A percentile compares a stretch with the other conserved stretches of the same genome.
phyloP scores from a whole-genome alignment of 2,329 filamentous ascomycete genomes.

The Colletotrichum sp. region DNA sequence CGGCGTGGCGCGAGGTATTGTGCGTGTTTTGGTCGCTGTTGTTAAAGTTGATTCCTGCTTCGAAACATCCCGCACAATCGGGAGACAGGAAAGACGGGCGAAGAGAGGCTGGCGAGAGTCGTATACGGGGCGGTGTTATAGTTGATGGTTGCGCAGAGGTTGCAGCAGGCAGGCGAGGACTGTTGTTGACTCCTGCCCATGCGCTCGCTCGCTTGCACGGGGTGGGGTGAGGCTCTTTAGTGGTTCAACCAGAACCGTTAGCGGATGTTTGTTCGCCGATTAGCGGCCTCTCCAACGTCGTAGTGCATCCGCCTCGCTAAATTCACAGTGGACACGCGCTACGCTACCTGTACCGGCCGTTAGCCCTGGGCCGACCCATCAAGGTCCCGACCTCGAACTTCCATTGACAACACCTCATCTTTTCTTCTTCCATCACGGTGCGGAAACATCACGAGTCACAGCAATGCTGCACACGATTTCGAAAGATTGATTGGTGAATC shows the following conservation, averaged over 20 bases:
- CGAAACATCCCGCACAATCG: background rate
- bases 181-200: background rate
- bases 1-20: conserved; percentile 16
- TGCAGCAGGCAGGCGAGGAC: background rate
- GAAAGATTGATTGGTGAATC: background rate
- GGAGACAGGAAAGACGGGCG: background rate
- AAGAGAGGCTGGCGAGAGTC: background rate
- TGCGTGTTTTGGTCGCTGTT: background rate
- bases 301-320: background rate
- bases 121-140: background rate
- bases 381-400: background rate
- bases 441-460: background rate
- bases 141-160: background rate
- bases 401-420: background rate
- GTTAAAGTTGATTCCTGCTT: background rate
- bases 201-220: background rate
- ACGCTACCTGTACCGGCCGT: background rate
- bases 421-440: background rate
- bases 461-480: background rate
- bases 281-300: background rate
- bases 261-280: background rate
- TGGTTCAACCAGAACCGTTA: background rate
- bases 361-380: background rate
- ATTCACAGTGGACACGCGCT: background rate
- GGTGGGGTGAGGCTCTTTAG: background rate